These are phyloP conservation scores for Termitomyces sp. DNA, from an alignment of 768 basidiomycete genomes.

Conservation along the genomic window DNA sequence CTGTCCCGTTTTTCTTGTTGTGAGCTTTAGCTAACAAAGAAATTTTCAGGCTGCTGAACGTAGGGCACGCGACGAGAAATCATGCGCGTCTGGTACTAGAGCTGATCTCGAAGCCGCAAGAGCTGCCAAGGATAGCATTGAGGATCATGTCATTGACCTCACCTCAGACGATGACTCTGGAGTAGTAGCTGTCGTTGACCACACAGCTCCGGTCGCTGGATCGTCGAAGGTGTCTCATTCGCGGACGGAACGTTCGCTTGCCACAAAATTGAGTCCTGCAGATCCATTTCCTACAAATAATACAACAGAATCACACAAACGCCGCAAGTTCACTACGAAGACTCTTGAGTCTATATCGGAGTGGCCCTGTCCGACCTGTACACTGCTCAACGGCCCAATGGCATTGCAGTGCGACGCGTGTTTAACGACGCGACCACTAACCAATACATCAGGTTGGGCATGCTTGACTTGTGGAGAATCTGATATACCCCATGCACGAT, in stretches of 20 bases:
- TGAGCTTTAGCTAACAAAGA: not conserved
- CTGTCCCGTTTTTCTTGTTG: not conserved
- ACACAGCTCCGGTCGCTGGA: constrained; percentile 20
- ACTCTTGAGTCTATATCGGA: constrained; percentile 15
- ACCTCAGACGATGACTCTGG: constrained; percentile 44
- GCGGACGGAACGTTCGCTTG: constrained; percentile 9
- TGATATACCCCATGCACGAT: constrained; percentile 61
- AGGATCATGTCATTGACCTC: constrained; percentile 58
- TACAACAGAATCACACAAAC: constrained; percentile 1
- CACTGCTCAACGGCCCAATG: constrained; percentile 54
- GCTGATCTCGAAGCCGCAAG: constrained; percentile 64
- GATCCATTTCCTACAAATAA: not conserved
- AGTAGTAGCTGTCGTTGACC: constrained; percentile 23
- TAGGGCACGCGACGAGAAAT: constrained; percentile 66
- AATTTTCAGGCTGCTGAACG: constrained; percentile 78
- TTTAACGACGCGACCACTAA: constrained; percentile 27
- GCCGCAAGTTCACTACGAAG: constrained; percentile 4
- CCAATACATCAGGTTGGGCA: constrained; percentile 48
- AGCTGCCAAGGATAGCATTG: constrained; percentile 65
- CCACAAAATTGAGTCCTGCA: constrained; percentile 5
- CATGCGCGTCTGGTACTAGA: constrained; percentile 61
- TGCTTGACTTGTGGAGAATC: constrained; percentile 63
- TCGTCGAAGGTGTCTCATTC: constrained; percentile 21
- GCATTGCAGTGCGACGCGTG: constrained; percentile 65
- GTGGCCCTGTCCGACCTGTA: constrained; percentile 62